Evolutionary conservation across 2,329 filamentous ascomycete species (phyloP).

Genomic region (Paracoccidioides brasiliensis): DNA sequence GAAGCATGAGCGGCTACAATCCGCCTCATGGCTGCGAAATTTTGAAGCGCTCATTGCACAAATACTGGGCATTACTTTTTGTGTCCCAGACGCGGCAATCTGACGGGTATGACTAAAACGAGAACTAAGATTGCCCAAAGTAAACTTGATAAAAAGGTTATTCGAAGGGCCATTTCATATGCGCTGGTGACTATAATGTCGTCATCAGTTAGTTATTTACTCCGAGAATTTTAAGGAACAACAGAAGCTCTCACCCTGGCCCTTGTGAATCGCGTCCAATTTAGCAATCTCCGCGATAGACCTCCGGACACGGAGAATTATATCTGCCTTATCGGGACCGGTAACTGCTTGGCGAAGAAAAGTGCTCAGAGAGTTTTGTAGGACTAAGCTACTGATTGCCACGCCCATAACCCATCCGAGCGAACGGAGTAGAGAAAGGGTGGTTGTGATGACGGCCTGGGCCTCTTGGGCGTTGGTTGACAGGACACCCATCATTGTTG

Average conservation of each 20-base stretch:
- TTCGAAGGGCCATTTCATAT: slow-evolving; percentile 1
- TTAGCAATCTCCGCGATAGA: slow-evolving; percentile 36
- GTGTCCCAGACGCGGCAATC: neutral
- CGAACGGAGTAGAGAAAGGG: slow-evolving; percentile 56
- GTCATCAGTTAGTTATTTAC: neutral
- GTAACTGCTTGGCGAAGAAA: slow-evolving; percentile 48
- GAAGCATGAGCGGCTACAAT: neutral
- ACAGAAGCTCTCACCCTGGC: slow-evolving; percentile 28
- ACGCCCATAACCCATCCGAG: slow-evolving; percentile 61
- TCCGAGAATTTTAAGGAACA: neutral
- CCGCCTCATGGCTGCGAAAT: neutral
- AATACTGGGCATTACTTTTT: neutral
- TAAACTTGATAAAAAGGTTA: neutral
- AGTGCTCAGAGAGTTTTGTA: slow-evolving; percentile 55
- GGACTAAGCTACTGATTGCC: slow-evolving; percentile 53
- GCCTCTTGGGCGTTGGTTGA: slow-evolving; percentile 46
- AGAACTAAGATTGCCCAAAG: neutral
- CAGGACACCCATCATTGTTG: slow-evolving; percentile 50
- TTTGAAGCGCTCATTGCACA: neutral
- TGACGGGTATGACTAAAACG: neutral
- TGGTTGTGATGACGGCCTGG: slow-evolving; percentile 56
- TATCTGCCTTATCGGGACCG: slow-evolving; percentile 43
- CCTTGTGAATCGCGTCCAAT: slow-evolving; percentile 32
- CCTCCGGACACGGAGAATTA: slow-evolving; percentile 38
- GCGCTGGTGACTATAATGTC: neutral